A percentile compares a stretch with the other conserved stretches of the same genome.
Conservation (phyloP, 768 basidiomycete species). For the Mycena sanguinolenta region DNA sequence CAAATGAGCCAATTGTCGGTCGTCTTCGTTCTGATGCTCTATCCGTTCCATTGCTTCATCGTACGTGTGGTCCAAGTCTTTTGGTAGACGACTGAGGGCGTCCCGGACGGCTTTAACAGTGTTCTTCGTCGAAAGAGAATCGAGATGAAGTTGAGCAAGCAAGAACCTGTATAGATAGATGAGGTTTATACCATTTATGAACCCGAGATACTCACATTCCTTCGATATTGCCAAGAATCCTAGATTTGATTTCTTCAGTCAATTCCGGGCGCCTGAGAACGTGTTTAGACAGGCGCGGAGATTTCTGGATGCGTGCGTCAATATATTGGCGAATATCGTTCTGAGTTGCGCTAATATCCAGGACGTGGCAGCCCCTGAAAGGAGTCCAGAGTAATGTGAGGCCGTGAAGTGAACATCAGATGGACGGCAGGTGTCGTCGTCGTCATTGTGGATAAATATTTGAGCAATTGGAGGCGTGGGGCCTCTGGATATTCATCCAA, state of each 20-base stretch:
- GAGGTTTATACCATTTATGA: background rate
- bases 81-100: background rate
- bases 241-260: background rate
- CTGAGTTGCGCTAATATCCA: constrained; percentile 3
- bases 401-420: constrained; percentile 20
- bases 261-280: background rate
- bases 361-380: background rate
- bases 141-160: constrained; percentile 16
- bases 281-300: constrained; percentile 1
- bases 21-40: background rate
- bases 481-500: constrained; percentile 25
- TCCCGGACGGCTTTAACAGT: constrained; percentile 2
- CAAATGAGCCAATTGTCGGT: background rate
- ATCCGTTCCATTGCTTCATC: constrained; percentile 7
- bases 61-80: background rate
- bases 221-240: background rate
- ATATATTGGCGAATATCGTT: constrained; percentile 12
- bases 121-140: background rate
- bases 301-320: background rate
- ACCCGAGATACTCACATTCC: constrained; percentile 6
- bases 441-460: background rate
- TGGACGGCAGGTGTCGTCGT: background rate
- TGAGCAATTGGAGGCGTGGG: background rate
- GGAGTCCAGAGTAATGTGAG: constrained; percentile 2
- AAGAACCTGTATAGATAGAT: constrained; percentile 7